These are phyloP conservation scores for Quercus agrifolia DNA, from an alignment of 306 rosid species.

Conservation along the genomic window DNA sequence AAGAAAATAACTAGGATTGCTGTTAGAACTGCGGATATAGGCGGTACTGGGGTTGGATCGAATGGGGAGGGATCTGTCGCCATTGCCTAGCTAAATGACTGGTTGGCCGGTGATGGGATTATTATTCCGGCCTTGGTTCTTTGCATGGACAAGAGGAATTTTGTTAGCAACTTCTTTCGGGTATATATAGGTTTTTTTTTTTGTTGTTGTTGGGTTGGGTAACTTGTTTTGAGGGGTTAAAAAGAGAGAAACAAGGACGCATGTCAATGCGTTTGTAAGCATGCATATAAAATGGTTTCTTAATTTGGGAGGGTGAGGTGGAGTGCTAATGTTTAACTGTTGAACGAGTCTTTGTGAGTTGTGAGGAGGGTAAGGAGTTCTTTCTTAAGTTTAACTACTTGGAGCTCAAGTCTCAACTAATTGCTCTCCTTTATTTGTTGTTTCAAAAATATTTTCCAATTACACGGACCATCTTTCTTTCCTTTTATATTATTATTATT, in stretches of 20 bases:
- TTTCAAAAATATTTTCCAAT: neutral
- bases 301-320: constrained; percentile 28
- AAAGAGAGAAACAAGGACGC: constrained; percentile 26
- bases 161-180: neutral
- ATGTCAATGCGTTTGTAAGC: constrained; percentile 14
- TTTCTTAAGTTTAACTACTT: neutral
- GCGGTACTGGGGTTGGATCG: constrained; percentile 6
- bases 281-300: constrained; percentile 3
- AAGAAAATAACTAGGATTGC: constrained; percentile 38
- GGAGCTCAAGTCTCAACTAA: neutral
- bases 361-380: constrained; percentile 9
- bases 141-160: constrained; percentile 38
- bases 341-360: constrained; percentile 43
- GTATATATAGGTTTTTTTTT: neutral
- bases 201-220: neutral
- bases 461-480: too few relatives aligned
- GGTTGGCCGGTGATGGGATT: constrained; percentile 25
- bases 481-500: too few relatives aligned
- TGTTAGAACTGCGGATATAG: constrained; percentile 41
- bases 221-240: neutral
- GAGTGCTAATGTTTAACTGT: constrained; percentile 20
- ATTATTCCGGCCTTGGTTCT: constrained; percentile 20
- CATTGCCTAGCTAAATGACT: constrained; percentile 14
- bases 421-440: neutral
- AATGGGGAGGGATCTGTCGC: neutral